phyloP scores from a whole-genome alignment of 371 early-diverging fungal genomes.

The Conidiobolus incongruus region DNA sequence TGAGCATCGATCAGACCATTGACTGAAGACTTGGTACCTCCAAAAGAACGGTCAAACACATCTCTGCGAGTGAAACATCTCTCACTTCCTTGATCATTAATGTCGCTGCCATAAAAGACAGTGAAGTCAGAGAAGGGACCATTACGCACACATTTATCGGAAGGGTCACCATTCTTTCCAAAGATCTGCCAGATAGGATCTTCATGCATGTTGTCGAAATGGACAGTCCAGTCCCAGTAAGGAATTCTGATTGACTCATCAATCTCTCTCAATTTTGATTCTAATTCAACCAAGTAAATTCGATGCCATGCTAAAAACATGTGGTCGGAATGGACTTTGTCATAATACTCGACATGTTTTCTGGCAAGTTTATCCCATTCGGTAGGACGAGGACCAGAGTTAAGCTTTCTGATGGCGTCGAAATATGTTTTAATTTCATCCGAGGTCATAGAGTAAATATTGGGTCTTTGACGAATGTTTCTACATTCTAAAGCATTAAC shows the following conservation, averaged over 20 bases:
- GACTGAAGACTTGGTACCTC: too few species aligned
- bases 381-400: conserved; percentile 1
- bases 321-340: neutral
- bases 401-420: neutral
- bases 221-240: conserved; percentile 5
- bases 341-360: neutral
- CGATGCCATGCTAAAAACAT: conserved; percentile 6
- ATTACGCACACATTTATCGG: neutral
- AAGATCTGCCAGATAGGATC: conserved; percentile 6
- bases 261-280: conserved; percentile 1
- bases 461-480: too few species aligned
- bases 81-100: neutral
- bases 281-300: neutral
- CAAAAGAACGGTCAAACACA: too few species aligned
- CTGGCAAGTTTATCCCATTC: neutral
- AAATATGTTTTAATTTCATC: neutral
- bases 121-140: neutral
- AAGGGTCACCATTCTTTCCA: conserved; percentile 4
- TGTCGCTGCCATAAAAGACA: neutral
- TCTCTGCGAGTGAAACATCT: neutral
- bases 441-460: too few species aligned
- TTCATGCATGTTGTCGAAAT: neutral
- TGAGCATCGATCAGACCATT: too few species aligned
- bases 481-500: too few species aligned
- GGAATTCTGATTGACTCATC: neutral